Percentiles rank a stretch among this genome's conserved stretches.
These are phyloP conservation scores for Grosmannia huntii DNA, from an alignment of 2,329 filamentous ascomycete genomes.

Conservation along the genomic window DNA sequence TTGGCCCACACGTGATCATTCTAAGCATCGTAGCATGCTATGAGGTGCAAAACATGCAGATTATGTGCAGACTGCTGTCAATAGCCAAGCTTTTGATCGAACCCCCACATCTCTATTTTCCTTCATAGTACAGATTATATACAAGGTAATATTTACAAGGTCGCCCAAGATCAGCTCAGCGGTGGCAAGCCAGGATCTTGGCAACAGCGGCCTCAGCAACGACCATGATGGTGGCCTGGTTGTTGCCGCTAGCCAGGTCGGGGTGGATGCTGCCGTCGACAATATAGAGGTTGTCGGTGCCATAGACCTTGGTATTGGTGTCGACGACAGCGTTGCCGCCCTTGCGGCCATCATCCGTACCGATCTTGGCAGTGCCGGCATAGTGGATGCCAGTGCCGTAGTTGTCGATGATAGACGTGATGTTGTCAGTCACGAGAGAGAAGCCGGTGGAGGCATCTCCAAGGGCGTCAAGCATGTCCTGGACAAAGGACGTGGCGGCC, in stretches of 20 bases:
- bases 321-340: slow-evolving; percentile 50
- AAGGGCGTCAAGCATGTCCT: slow-evolving; percentile 34
- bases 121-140: neutral
- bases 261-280: slow-evolving; percentile 59
- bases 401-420: slow-evolving; percentile 25
- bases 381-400: slow-evolving; percentile 37
- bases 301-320: slow-evolving; percentile 49
- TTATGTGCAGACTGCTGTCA: no score
- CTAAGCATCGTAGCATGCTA: no score
- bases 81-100: no score
- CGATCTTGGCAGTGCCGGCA: slow-evolving; percentile 46
- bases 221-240: slow-evolving; percentile 50
- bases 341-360: slow-evolving; percentile 38
- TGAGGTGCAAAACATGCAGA: no score
- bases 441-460: slow-evolving; percentile 6
- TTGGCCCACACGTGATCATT: no score
- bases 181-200: slow-evolving; percentile 30
- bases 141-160: neutral
- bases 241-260: slow-evolving; percentile 56
- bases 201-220: slow-evolving; percentile 48
- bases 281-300: slow-evolving; percentile 53
- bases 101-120: no score
- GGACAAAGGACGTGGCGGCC: slow-evolving; percentile 39
- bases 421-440: neutral
- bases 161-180: neutral